Conservation (phyloP, 306 rosid species). For the Betula pendula region DNA sequence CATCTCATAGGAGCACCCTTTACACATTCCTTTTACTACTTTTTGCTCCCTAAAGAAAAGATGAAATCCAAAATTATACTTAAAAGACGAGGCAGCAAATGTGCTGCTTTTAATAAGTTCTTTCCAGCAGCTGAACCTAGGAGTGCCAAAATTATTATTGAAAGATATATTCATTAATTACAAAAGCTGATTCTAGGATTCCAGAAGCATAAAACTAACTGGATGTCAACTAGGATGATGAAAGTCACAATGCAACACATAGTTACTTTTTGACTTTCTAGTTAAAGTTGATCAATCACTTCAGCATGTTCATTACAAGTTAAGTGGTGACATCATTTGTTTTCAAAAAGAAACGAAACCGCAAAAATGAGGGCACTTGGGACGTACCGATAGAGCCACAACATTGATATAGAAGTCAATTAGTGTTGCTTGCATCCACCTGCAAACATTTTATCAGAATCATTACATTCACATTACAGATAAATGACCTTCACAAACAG, state of each 20-base stretch:
- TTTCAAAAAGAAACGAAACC: conserved; percentile 10
- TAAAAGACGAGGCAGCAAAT: too few relatives aligned
- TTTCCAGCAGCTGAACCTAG: not conserved
- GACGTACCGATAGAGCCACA: conserved; percentile 68
- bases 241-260: not conserved
- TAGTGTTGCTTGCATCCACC: conserved; percentile 78
- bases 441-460: conserved; percentile 44
- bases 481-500: conserved; percentile 25
- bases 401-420: conserved; percentile 84
- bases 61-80: not conserved
- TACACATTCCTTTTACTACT: too few relatives aligned
- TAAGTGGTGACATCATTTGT: conserved; percentile 15
- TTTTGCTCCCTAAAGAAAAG: not conserved
- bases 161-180: not conserved
- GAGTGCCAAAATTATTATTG: not conserved
- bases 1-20: not conserved
- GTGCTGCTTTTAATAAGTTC: not conserved
- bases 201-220: not conserved
- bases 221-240: not conserved
- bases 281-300: conserved; percentile 1
- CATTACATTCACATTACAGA: conserved; percentile 17
- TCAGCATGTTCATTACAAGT: conserved; percentile 1
- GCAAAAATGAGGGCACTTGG: conserved; percentile 21
- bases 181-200: not conserved
- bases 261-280: not conserved